Base-by-base conservation (phyloP, 176 grass and related monocot genomes). In the Cenchrus americanus region DNA sequence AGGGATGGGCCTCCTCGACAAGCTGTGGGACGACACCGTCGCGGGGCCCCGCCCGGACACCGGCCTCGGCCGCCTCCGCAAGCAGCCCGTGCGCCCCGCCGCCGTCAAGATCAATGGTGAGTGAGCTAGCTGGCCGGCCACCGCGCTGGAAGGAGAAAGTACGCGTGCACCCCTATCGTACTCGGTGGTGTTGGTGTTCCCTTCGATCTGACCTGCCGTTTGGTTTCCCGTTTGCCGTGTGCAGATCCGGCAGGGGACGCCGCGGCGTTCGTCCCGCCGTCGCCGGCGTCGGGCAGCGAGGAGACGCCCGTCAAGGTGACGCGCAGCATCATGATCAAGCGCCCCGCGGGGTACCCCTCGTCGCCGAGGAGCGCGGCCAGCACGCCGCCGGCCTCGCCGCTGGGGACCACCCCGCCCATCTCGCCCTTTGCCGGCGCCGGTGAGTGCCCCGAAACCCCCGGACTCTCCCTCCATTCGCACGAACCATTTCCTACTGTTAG, bases 261-360 rank as follows among this genome's bases (percentile, higher is more conserved):
- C 10, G 61, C 54, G 75, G 83, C 77, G 58, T 80, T 69, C 14
- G 74, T 80, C 47, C 87, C 88, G 21, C 89, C 84, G 34, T 73
- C 84, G 51, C 77, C 84, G 32, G 61, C 80, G 62, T 75, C 85
- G 43, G 73, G 60, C 46, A 59, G 84, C n/a, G 83, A 72, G 41
- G 88, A 91, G 75, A 77, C 88, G 69, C 90, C 86, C 27, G 75
- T 91, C 53, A 90, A 69, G 84, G 96, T 98, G 54, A 98, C 96
- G 17, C 88, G 93, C 85, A 98, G 93, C 89, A 98, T 98, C 91
- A 98, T 98, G 96, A 98, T 98, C 80, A 98, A 93, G 82, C 83
- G 87, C 57, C 96, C 96, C n/a, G 76, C 91, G 2, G 96, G 96
- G 79, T 90, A 80, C 72, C 93, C 87, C 48, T 81, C 89, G 67